phyloP scores from a whole-genome alignment of 2,329 filamentous ascomycete genomes.

The Ceratocystis colombiana region DNA sequence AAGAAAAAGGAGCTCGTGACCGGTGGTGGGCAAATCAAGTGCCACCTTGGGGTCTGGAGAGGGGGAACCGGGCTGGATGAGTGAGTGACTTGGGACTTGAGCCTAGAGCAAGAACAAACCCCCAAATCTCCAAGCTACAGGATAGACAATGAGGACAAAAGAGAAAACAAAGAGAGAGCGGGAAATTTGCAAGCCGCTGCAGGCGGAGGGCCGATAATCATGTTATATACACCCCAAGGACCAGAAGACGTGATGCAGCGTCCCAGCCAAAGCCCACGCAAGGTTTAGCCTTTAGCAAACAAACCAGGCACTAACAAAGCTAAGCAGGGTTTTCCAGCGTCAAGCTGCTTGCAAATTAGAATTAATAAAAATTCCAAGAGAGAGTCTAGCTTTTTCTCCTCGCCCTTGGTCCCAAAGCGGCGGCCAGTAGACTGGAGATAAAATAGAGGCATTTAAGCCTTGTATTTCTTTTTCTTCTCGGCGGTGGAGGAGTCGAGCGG shows the following conservation, averaged over 20 bases:
- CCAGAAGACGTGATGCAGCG: slow-evolving; percentile 1
- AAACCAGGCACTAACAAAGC: neutral
- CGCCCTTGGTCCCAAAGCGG: slow-evolving; percentile 2
- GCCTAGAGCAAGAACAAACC: neutral
- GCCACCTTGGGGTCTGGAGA: neutral
- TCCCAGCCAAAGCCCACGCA: neutral
- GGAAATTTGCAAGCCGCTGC: neutral
- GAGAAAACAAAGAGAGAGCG: neutral
- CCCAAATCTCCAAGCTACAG: neutral
- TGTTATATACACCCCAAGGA: neutral
- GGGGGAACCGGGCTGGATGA: neutral
- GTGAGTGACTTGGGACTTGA: neutral
- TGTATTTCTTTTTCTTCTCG: neutral
- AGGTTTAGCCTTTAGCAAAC: neutral
- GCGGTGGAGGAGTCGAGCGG: slow-evolving; percentile 24
- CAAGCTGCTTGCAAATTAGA: neutral
- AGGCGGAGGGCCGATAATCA: neutral
- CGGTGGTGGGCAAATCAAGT: neutral
- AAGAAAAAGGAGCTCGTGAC: neutral
- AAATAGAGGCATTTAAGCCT: slow-evolving; percentile 7
- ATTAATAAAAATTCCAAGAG: neutral
- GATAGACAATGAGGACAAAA: neutral
- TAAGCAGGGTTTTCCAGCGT: slow-evolving; percentile 2
- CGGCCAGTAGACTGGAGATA: neutral
- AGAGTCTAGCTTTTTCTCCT: too few species aligned